Percentiles rank a stretch among this genome's conserved stretches.
These are phyloP conservation scores for Phytophthora citricola DNA, from an alignment of 352 stramenopile species.

Conservation along the genomic window DNA sequence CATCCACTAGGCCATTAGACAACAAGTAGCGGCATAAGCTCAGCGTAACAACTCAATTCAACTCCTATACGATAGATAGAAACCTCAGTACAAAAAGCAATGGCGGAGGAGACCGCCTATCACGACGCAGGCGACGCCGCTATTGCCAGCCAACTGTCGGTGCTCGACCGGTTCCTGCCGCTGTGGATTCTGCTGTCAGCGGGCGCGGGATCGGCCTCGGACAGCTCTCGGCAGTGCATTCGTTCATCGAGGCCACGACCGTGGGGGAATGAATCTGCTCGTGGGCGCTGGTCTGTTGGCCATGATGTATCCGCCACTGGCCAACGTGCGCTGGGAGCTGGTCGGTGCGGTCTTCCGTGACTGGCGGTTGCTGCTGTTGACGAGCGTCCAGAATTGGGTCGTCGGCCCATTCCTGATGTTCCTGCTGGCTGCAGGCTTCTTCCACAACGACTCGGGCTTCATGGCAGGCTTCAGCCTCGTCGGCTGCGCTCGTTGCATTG, in stretches of 20 bases:
- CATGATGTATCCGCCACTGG: conserved; percentile 73
- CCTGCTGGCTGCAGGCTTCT: conserved; percentile 55
- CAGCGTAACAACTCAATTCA: too few species aligned
- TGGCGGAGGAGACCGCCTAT: conserved; percentile 7
- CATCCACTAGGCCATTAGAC: conserved; percentile 39
- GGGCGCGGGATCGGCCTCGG: conserved; percentile 45
- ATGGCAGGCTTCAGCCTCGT: conserved; percentile 75
- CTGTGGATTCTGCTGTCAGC: conserved; percentile 69
- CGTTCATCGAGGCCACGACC: conserved; percentile 55
- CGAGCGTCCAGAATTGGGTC: conserved; percentile 69
- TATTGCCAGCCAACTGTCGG: conserved; percentile 36
- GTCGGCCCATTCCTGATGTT: conserved; percentile 66
- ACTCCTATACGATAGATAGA: too few species aligned
- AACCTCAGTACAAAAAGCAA: too few species aligned
- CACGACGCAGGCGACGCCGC: conserved; percentile 1
- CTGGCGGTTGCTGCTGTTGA: conserved; percentile 59
- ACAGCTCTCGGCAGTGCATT: conserved; percentile 46
- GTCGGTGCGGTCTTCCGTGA: conserved; percentile 49
- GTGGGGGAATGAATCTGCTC: conserved; percentile 58
- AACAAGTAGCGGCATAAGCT: background rate
- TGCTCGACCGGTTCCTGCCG: conserved; percentile 63
- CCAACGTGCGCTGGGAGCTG: conserved; percentile 63
- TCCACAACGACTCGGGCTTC: conserved; percentile 55
- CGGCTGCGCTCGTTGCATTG: conserved; percentile 75
- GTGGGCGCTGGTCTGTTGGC: conserved; percentile 57